A percentile compares a stretch with the other conserved stretches of the same genome.
Evolutionary conservation across 495 filamentous ascomycete genomes (phyloP).

Genomic region (Neohortaea acidophila): DNA sequence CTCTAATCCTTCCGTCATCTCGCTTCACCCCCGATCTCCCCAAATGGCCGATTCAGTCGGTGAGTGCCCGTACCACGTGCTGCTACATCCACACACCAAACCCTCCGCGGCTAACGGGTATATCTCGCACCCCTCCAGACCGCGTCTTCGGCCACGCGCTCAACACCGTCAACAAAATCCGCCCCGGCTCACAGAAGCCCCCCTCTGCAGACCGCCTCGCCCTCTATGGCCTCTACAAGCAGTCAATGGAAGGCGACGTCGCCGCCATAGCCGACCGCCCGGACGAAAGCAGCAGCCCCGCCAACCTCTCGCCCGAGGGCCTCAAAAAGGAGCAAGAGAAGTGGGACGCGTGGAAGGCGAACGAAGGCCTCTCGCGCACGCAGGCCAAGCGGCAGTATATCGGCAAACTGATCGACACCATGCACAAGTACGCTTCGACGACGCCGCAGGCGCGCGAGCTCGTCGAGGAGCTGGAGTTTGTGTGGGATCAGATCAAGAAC

Average conservation of each 20-base stretch:
- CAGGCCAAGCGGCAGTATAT: conserved; percentile 93
- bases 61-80: too few relatives aligned
- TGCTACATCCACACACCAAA: too few relatives aligned
- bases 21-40: too few relatives aligned
- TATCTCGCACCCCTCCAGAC: too few relatives aligned
- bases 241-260: conserved; percentile 96
- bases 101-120: too few relatives aligned
- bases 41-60: too few relatives aligned
- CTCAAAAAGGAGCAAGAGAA: conserved; percentile 16
- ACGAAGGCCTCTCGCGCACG: conserved; percentile 64
- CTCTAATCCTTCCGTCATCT: too few relatives aligned
- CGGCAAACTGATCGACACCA: conserved; percentile 81
- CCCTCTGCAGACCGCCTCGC: conserved; percentile 71
- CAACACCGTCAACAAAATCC: conserved; percentile 95
- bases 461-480: conserved; percentile 89
- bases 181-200: conserved; percentile 75
- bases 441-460: conserved; percentile 72
- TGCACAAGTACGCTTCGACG: conserved; percentile 85
- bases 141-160: conserved; percentile 97
- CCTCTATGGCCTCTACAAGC: conserved; percentile 96
- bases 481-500: conserved; percentile 93
- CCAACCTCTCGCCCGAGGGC: conserved; percentile 9
- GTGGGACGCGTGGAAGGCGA: conserved; percentile 79
- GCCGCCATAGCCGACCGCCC: conserved; percentile 83
- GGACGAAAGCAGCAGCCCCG: conserved; percentile 16